phyloP scores from a whole-genome alignment of 1,284 basidiomycete species.

The Naganishia liquefaciens region DNA sequence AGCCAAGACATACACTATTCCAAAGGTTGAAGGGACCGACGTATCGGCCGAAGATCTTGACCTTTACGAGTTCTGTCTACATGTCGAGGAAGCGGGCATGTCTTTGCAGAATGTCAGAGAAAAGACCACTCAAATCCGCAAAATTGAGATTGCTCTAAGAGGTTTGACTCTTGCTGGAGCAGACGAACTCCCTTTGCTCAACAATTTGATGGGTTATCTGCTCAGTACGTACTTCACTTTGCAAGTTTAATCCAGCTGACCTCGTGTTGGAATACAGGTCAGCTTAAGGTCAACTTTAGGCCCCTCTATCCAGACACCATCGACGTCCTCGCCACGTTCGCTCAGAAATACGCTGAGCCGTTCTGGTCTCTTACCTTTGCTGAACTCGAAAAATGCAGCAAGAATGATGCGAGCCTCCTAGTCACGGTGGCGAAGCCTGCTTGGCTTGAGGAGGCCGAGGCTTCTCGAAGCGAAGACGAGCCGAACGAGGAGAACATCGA shows the following conservation, averaged over 20 bases:
- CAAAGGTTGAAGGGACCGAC: conserved; percentile 7
- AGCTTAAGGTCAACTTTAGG: conserved; percentile 85
- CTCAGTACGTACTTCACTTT: conserved; percentile 16
- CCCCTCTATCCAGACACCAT: conserved; percentile 84
- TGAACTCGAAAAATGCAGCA: conserved; percentile 59
- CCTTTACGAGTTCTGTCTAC: conserved; percentile 65
- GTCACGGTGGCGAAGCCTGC: conserved; percentile 39
- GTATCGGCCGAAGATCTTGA: conserved; percentile 45
- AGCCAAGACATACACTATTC: conserved; percentile 17
- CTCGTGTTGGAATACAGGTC: conserved; percentile 56
- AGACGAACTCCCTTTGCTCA: conserved; percentile 62
- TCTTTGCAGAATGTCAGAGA: conserved; percentile 79
- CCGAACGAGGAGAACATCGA: conserved; percentile 35
- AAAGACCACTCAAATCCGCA: conserved; percentile 67
- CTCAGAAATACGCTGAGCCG: conserved; percentile 63
- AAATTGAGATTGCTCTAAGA: conserved; percentile 58
- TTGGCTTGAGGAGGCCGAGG: conserved; percentile 39
- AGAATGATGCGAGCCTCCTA: conserved; percentile 38
- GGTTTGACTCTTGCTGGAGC: conserved; percentile 51
- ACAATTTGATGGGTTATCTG: conserved; percentile 54
- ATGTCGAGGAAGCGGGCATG: conserved; percentile 71
- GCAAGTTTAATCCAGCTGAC: not conserved
- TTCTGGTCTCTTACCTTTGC: conserved; percentile 72
- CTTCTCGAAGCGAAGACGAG: conserved; percentile 39
- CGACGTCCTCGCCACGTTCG: conserved; percentile 64